Conservation (phyloP, 441 rosid genomes). For the Bocquillonia castaneifolia region DNA sequence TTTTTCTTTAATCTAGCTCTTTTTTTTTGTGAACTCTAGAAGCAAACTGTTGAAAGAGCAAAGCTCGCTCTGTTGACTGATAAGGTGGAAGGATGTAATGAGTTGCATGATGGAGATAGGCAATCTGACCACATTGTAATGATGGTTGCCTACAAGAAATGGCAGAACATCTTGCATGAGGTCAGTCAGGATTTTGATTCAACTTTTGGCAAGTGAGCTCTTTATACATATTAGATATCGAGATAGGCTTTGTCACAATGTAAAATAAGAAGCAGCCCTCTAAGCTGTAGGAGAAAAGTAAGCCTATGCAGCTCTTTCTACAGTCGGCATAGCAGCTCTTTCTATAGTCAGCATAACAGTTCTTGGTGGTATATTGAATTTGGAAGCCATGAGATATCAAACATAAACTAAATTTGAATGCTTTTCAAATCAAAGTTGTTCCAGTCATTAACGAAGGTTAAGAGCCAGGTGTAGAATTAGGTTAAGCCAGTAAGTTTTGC, state of each 20-base stretch:
- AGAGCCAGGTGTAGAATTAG: not conserved
- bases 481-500: not conserved
- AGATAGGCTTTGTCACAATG: too few species aligned
- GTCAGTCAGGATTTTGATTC: constrained; percentile 35
- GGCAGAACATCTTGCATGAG: constrained; percentile 74
- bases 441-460: not conserved
- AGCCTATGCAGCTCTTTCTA: too few species aligned
- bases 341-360: too few species aligned
- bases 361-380: too few species aligned
- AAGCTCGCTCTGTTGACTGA: constrained; percentile 64
- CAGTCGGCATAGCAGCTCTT: too few species aligned
- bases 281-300: too few species aligned
- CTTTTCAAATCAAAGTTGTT: not conserved
- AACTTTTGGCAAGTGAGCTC: not conserved
- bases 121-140: constrained; percentile 86
- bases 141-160: constrained; percentile 80
- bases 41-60: constrained; percentile 72
- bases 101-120: constrained; percentile 42
- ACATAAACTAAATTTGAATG: not conserved
- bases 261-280: too few species aligned
- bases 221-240: not conserved
- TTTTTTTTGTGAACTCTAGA: constrained; percentile 36
- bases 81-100: constrained; percentile 49
- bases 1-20: constrained; percentile 4
- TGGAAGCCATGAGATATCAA: too few species aligned